Percentiles rank a stretch among this genome's conserved stretches.
These are phyloP conservation scores for Solanum chiquidenum DNA, from an alignment of 257 asterid species.

Conservation along the genomic window DNA sequence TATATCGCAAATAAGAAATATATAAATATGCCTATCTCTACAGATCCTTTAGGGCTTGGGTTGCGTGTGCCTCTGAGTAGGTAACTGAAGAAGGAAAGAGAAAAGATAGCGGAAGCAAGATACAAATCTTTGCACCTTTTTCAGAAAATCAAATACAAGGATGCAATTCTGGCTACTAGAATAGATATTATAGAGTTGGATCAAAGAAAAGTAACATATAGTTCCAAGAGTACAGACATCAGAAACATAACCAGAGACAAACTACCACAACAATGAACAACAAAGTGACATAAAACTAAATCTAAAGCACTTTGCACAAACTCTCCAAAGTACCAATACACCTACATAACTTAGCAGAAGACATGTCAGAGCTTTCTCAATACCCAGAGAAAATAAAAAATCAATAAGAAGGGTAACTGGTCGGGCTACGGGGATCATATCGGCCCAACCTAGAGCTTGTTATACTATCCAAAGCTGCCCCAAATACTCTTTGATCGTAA, in stretches of 20 bases:
- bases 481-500: slow-evolving; percentile 55
- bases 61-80: background rate
- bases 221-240: background rate
- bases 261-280: background rate
- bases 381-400: slow-evolving; percentile 6
- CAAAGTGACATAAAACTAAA: background rate
- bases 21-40: background rate
- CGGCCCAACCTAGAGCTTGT: slow-evolving; percentile 48
- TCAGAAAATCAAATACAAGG: background rate
- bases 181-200: background rate
- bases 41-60: background rate
- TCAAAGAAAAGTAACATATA: background rate
- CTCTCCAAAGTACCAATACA: background rate
- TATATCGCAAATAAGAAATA: background rate
- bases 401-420: slow-evolving; percentile 27
- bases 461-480: slow-evolving; percentile 50
- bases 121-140: background rate
- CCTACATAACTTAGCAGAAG: background rate
- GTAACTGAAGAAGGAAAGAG: background rate
- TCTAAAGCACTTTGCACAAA: background rate
- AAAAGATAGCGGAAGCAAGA: background rate
- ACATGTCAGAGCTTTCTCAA: slow-evolving; percentile 12
- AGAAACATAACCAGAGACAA: background rate
- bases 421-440: slow-evolving; percentile 35
- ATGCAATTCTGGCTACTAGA: background rate